Evolutionary conservation across 2,329 filamentous ascomycete genomes (phyloP), one percentile per base, ranked within the genome.

Genomic region (Claviceps sp.): DNA sequence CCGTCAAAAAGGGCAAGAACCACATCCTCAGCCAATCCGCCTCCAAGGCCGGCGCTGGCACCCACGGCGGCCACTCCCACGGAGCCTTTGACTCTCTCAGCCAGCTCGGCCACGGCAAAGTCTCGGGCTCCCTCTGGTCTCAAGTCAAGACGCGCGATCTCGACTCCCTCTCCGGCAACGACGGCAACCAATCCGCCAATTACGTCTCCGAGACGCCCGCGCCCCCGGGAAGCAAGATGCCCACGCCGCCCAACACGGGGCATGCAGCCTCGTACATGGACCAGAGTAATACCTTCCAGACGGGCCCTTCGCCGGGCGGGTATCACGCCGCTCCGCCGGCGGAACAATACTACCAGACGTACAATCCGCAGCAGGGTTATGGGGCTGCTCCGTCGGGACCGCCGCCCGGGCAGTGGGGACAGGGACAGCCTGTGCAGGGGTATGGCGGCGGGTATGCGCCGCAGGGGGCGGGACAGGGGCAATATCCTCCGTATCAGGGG

Each of bases 1-100:
- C 87, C 6, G 93, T 98, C 54, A 85, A 81, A 62, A 75, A 76
- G 8, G 89, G 91, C 45, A 84, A 83, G 65, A 98, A 97, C 65
- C 89, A 95, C 64, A 70, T 78, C 20, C 66, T 78, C 16, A 66
- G 65, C 42, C 65, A 68, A 40, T 56, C 59, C 6, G 57, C 62
- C 14, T 66, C 67, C 24, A 56, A 56, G 9, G 57, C 59, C 22
- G 64, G 60, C 40, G 58, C 61, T n/a, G 63, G 63, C 42, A 41
- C 16, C 38, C 38, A 41, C 7, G 63, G 62, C 16, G 65, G 64
- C 38, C 64, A 67, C 54, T 65, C 65, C 14, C 72, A 73, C n/a
- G 71, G 75, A 44, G 71, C 70, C 54, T 60, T 69, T 62, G 61
- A 72, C 58, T 59, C 65, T n/a, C 60, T 70, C n/a, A 65, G 67